Evolutionary conservation across 768 basidiomycete species (phyloP).

Genomic region (Phlebiopsis gigantea): DNA sequence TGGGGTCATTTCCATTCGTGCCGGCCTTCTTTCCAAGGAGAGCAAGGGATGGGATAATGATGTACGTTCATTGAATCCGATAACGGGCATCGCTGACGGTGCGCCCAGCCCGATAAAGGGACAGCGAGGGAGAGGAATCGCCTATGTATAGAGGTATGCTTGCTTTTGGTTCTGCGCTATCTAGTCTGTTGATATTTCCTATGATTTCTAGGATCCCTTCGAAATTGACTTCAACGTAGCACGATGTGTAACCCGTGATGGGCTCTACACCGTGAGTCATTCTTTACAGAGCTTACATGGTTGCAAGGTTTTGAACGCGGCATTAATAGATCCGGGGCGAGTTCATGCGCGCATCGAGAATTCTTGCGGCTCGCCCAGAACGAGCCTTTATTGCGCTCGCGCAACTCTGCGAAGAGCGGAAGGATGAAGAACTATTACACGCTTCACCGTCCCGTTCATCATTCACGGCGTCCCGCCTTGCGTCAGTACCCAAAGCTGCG

Average conservation of each 20-base stretch:
- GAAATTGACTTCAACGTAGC: conserved; percentile 96
- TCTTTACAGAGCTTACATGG: neutral
- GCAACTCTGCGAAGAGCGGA: conserved; percentile 88
- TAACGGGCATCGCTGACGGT: neutral
- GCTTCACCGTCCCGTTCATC: conserved; percentile 42
- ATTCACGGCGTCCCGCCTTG: conserved; percentile 40
- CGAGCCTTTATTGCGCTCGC: conserved; percentile 79
- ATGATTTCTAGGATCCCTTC: conserved; percentile 76
- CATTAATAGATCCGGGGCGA: conserved; percentile 84
- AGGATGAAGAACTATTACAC: conserved; percentile 54
- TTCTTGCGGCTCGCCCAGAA: conserved; percentile 74
- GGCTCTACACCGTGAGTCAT: conserved; percentile 77
- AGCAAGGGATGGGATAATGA: conserved; percentile 94
- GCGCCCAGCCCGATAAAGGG: conserved; percentile 42
- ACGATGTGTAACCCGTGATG: conserved; percentile 93
- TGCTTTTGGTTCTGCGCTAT: neutral
- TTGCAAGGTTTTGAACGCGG: neutral
- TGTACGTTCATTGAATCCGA: conserved; percentile 40
- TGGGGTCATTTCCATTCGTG: conserved; percentile 86
- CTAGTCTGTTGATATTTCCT: conserved; percentile 1
- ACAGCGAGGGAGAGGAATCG: conserved; percentile 84
- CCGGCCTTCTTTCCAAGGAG: conserved; percentile 85
- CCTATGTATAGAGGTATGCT: conserved; percentile 86
- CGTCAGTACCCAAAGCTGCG: conserved; percentile 39
- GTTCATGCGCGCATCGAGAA: conserved; percentile 92